phyloP scores from a whole-genome alignment of 2,329 filamentous ascomycete genomes.

The Nectriaceae sp. region DNA sequence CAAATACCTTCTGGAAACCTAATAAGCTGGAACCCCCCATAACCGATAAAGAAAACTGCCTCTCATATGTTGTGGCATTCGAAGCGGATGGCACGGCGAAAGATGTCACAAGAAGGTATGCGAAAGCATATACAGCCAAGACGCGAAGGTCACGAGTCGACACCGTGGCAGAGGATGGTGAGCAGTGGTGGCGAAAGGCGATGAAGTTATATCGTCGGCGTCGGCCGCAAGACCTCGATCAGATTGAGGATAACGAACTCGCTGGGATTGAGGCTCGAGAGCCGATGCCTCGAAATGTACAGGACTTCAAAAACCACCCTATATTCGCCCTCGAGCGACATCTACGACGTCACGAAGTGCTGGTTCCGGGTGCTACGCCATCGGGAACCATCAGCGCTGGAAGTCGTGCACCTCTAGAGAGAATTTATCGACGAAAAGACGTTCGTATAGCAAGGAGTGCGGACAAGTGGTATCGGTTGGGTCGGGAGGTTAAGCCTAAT shows the following conservation, averaged over 20 bases:
- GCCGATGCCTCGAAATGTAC: constrained; percentile 81
- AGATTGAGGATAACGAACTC: constrained; percentile 81
- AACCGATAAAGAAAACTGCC: constrained; percentile 71
- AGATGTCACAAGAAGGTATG: constrained; percentile 87
- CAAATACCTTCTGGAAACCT: constrained; percentile 72
- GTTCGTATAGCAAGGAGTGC: constrained; percentile 76
- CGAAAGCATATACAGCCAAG: constrained; percentile 87
- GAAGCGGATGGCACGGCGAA: constrained; percentile 75
- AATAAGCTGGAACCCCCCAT: constrained; percentile 80
- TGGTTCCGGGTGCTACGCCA: constrained; percentile 67
- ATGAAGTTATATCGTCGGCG: constrained; percentile 49
- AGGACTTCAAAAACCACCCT: constrained; percentile 86
- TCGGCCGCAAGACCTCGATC: constrained; percentile 66
- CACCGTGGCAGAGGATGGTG: constrained; percentile 46
- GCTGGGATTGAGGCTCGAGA: constrained; percentile 71
- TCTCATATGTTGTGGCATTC: constrained; percentile 85
- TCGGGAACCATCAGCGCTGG: constrained; percentile 79
- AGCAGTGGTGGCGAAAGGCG: constrained; percentile 55
- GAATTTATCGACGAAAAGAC: constrained; percentile 79
- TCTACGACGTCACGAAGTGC: constrained; percentile 78
- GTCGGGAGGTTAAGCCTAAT: constrained; percentile 73
- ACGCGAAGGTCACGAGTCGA: constrained; percentile 83
- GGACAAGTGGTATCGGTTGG: constrained; percentile 90
- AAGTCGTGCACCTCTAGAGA: constrained; percentile 64
- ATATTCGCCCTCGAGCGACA: constrained; percentile 84